These are phyloP conservation scores for Rhizophagus clarus DNA, from an alignment of 192 early-diverging fungal genomes.

Conservation along the genomic window DNA sequence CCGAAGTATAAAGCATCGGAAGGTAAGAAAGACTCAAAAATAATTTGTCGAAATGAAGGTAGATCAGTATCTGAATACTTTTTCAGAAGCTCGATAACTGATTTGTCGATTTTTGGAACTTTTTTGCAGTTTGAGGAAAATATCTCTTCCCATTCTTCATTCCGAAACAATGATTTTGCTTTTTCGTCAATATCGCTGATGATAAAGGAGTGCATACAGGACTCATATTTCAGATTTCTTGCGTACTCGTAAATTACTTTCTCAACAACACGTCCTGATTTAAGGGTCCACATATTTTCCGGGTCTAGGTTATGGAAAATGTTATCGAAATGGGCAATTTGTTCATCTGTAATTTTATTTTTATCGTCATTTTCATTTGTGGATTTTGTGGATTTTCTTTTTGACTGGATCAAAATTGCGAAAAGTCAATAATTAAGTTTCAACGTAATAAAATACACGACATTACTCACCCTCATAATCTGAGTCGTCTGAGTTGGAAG, in stretches of 20 bases:
- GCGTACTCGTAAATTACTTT: slow-evolving; percentile 16
- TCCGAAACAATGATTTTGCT: neutral
- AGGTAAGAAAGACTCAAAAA: slow-evolving; percentile 22
- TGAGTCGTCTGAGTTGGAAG: too few species aligned
- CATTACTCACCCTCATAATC: too few species aligned
- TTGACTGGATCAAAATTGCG: too few species aligned
- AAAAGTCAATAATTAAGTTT: too few species aligned
- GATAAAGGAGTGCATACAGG: slow-evolving; percentile 14
- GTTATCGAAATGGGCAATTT: neutral
- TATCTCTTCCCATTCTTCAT: slow-evolving; percentile 11
- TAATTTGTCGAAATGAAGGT: slow-evolving; percentile 22
- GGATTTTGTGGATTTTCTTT: too few species aligned
- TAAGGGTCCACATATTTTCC: slow-evolving; percentile 20
- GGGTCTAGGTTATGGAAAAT: slow-evolving; percentile 3
- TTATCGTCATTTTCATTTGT: too few species aligned
- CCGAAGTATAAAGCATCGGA: slow-evolving; percentile 1
- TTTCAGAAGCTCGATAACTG: slow-evolving; percentile 24
- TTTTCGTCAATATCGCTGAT: slow-evolving; percentile 13
- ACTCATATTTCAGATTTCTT: slow-evolving; percentile 8
- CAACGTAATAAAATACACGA: too few species aligned
- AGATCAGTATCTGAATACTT: slow-evolving; percentile 10
- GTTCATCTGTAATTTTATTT: too few species aligned
- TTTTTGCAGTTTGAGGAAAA: neutral
- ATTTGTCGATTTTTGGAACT: slow-evolving; percentile 9
- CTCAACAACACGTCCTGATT: slow-evolving; percentile 16